Base-by-base conservation (phyloP, 2,329 filamentous ascomycete species). In the Calonectria ilicicola region DNA sequence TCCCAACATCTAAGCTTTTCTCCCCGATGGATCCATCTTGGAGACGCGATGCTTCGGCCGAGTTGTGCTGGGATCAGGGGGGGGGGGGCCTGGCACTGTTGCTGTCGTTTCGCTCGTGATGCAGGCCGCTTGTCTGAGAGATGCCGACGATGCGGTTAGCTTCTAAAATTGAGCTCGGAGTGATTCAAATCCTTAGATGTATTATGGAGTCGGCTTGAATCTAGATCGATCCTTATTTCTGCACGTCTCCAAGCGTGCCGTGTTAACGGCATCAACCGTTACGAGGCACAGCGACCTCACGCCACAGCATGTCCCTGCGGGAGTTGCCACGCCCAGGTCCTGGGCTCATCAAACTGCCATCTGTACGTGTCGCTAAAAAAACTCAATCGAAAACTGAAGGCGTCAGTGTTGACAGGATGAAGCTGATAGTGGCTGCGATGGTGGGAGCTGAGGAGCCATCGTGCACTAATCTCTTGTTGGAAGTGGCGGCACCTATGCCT, bases 311-410 rank as follows among this genome's bases (percentile, higher is more conserved):
- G 17, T 17, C 32, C 27, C 21, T 27, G 49, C 26, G 29, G 67
- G 58, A 56, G 60, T 72, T 74, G 77, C 70, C 66, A 76, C 72
- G 73, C 65, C 65, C 65, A 67, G 71, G 49, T 56, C 62, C 70
- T 72, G 53, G 38, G 47, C 38, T 56, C 73, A 29, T 46, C 32
- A 66, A 70, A 42, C 65, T 63, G 65, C 69, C 63, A 46, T 66
- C 67, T 46, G 23, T 58, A 12, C 26, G 49, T 40, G 46, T 62
- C 63, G 35, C 47, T 46, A 62, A 63, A 46, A 27, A 58, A 58
- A 42, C 44, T 58, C 51, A 40, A 29, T 51, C 47, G 51, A 51
- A n/a, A 23, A 35, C 8, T 15, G 51, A 71, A 67, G 66, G 65
- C 66, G 53, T 72, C 65, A 73, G 65, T 67, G 32, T 63, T 32